A percentile compares a stretch with the other conserved stretches of the same genome.
Evolutionary conservation across 1,139 yeast species (phyloP).

Genomic region (Taphrina confusa): DNA sequence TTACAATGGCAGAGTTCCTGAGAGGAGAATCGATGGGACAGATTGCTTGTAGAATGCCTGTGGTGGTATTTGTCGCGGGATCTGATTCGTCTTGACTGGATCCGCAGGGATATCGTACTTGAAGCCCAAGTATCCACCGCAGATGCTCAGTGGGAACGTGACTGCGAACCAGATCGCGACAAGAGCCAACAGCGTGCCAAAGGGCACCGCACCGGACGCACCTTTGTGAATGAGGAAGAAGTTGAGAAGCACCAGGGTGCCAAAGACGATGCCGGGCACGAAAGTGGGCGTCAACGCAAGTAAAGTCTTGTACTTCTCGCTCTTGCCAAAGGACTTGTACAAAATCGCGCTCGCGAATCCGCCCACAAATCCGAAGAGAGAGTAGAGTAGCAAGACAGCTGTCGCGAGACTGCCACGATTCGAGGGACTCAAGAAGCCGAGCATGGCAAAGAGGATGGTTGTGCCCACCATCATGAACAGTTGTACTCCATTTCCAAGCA

Average conservation of each 20-base stretch:
- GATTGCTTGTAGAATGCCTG: conserved; percentile 84
- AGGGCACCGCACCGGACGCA: conserved; percentile 94
- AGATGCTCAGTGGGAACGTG: conserved; percentile 78
- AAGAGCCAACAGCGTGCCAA: conserved; percentile 83
- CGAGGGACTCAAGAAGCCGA: conserved; percentile 90
- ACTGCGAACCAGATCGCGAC: conserved; percentile 80
- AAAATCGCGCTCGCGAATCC: conserved; percentile 83
- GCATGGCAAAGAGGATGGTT: conserved; percentile 76
- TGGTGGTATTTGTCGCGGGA: conserved; percentile 90
- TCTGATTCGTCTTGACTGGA: conserved; percentile 76
- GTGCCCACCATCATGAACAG: conserved; percentile 72
- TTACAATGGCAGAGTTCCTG: conserved; percentile 84
- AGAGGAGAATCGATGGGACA: conserved; percentile 65
- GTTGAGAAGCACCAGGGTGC: conserved; percentile 66
- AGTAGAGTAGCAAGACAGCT: conserved; percentile 79
- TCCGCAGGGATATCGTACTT: conserved; percentile 60
- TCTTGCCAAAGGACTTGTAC: conserved; percentile 86
- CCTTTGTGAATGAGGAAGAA: conserved; percentile 74
- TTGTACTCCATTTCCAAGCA: conserved; percentile 89
- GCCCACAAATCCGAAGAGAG: conserved; percentile 75
- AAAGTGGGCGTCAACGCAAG: conserved; percentile 77
- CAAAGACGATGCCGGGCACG: conserved; percentile 74
- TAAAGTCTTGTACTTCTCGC: conserved; percentile 80
- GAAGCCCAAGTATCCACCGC: conserved; percentile 76
- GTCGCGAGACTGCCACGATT: conserved; percentile 93